Evolutionary conservation across 129 eudicot species (phyloP).

Genomic region (Oenanthe sinensis): DNA sequence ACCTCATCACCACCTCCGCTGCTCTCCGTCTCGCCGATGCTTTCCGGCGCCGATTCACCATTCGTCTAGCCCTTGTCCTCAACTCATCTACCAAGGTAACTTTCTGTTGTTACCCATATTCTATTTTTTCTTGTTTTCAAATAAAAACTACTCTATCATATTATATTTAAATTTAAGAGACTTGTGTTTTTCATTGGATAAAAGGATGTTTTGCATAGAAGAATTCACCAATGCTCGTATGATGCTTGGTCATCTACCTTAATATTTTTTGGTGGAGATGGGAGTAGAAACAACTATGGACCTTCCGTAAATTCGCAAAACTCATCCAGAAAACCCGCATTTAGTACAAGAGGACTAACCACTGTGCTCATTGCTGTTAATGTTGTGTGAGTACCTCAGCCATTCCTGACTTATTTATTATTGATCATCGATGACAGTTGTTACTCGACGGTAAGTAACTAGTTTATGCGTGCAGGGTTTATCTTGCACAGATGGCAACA

Average conservation of each 20-base stretch:
- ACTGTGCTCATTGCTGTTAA: conserved; percentile 58
- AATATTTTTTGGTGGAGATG: conserved; percentile 55
- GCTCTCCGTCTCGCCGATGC: conserved; percentile 53
- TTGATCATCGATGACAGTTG: neutral
- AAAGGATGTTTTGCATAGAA: conserved; percentile 37
- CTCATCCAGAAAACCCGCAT: conserved; percentile 33
- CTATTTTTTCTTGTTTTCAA: too few relatives aligned
- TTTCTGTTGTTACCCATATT: neutral
- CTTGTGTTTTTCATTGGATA: conserved; percentile 8
- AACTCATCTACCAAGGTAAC: conserved; percentile 44
- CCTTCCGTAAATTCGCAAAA: conserved; percentile 28
- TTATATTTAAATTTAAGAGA: neutral
- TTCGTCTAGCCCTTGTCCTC: conserved; percentile 27
- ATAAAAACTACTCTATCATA: too few relatives aligned
- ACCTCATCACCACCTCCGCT: conserved; percentile 57
- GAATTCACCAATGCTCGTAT: conserved; percentile 40
- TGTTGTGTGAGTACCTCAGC: conserved; percentile 55
- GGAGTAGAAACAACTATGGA: conserved; percentile 23
- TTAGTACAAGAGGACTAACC: conserved; percentile 57
- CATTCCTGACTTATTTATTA: neutral
- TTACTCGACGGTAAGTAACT: neutral
- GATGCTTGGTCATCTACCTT: conserved; percentile 40
- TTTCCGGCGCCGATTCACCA: conserved; percentile 43
- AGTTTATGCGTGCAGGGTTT: conserved; percentile 40
- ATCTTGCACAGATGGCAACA: conserved; percentile 56